Base-by-base conservation (phyloP, 345 rosid genomes). In the Xanthoceras sorbifolium region DNA sequence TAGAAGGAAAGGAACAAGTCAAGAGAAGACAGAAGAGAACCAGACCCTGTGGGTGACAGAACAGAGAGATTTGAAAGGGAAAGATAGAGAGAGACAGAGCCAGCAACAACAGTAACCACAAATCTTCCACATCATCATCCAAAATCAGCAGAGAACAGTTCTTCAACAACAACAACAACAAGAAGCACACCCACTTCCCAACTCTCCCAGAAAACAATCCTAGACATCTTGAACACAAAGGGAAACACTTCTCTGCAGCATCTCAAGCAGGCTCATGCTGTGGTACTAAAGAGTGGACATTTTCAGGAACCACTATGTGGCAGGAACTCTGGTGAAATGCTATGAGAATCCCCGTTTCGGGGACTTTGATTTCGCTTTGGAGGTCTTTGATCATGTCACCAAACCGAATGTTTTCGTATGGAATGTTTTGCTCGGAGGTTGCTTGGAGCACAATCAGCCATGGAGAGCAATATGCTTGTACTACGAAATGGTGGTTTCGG, bases 331-430 rank as follows among this genome's bases (percentile, higher is more conserved):
- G 20, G 71, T 85, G 14, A 85, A 85, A 66, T 80, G 73, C 71
- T 85, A 83, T 71, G 78, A 83, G 17, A 78, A 81, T 75, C 55
- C 78, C 55, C 82, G 23, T n/a, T 68, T 80, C 64, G 38, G 63
- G 14, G 76, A 76, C 76, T 65, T 79, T 38, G 77, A 79, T 29
- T 69, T 70, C 0, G 85, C 85, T 2, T 69, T 83, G 38, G 70
- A 65, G 75, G 84, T 87, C 63, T 87, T 87, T 54, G 44, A 68
- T 14, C 31, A 74, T 79, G 71, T 82, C 72, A 71, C 64, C 1
- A 75, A 38, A 0, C 88, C 91, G 11, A 88, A 86, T 78, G 89
- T 86, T 38, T 86, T 88, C 26, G 81, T 82, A 2, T 82, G 84
- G 83, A 88, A 88, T 66, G 57, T 46, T 67, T 18, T 85, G 0